Conservation (phyloP, 2,329 filamentous ascomycete species). For the Leptographium flavum region DNA sequence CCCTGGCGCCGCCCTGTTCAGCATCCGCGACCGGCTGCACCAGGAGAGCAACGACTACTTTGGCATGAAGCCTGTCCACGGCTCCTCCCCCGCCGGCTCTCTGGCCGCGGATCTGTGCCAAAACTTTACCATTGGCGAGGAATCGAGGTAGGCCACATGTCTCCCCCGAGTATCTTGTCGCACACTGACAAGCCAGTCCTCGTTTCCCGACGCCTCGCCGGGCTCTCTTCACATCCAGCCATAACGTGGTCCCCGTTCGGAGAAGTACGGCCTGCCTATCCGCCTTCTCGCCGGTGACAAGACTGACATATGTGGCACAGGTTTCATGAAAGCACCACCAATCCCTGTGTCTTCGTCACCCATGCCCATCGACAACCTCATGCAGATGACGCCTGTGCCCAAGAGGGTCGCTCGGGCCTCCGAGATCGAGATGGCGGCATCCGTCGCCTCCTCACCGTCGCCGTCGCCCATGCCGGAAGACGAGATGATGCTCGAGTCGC, state of each 20-base stretch:
- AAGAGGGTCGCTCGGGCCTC: conserved; percentile 63
- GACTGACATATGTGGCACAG: conserved; percentile 28
- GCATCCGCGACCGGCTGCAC: conserved; percentile 58
- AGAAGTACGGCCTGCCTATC: conserved; percentile 35
- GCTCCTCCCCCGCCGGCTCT: conserved; percentile 82
- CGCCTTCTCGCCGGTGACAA: background rate
- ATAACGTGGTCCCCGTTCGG: conserved; percentile 41
- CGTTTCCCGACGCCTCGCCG: conserved; percentile 71
- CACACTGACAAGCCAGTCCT: conserved; percentile 37
- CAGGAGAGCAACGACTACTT: conserved; percentile 55
- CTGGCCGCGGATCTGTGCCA: conserved; percentile 89
- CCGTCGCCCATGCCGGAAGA: conserved; percentile 40
- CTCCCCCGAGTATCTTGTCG: background rate
- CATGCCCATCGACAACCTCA: conserved; percentile 54
- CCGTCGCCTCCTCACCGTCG: conserved; percentile 30
- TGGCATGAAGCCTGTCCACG: conserved; percentile 58
- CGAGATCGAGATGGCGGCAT: conserved; percentile 47
- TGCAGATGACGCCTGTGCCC: conserved; percentile 89
- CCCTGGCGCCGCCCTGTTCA: conserved; percentile 38
- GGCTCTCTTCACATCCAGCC: conserved; percentile 66
- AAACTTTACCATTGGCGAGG: conserved; percentile 85
- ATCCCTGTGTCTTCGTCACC: conserved; percentile 66
- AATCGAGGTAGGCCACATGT: conserved; percentile 51
- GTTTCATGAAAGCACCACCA: conserved; percentile 70
- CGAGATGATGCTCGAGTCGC: conserved; percentile 40